phyloP scores from a whole-genome alignment of 768 basidiomycete species.

The Pholiota conissans region DNA sequence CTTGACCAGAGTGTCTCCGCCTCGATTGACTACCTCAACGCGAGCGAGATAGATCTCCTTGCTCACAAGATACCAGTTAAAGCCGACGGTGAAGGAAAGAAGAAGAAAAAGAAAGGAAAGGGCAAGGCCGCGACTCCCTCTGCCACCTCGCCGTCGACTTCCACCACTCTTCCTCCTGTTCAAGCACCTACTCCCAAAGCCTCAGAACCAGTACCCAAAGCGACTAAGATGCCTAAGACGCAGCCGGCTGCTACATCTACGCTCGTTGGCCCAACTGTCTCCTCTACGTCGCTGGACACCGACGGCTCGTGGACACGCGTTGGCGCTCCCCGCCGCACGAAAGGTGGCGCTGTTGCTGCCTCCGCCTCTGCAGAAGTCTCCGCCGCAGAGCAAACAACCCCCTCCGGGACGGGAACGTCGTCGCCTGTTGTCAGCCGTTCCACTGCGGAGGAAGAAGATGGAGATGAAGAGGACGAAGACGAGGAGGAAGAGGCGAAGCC shows the following conservation, averaged over 20 bases:
- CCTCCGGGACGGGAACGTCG: constrained; percentile 39
- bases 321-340: constrained; percentile 40
- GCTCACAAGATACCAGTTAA: constrained; percentile 1
- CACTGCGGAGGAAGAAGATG: constrained; percentile 8
- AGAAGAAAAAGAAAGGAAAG: constrained; percentile 32
- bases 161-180: constrained; percentile 17
- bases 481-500: constrained; percentile 3
- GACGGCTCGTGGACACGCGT: constrained; percentile 76
- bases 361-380: constrained; percentile 28
- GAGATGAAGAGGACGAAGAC: constrained; percentile 21
- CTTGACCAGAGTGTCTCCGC: constrained; percentile 2
- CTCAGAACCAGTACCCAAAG: constrained; percentile 4
- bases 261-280: constrained; percentile 22
- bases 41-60: constrained; percentile 6
- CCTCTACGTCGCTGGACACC: constrained; percentile 44
- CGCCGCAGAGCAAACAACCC: constrained; percentile 47
- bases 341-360: constrained; percentile 16
- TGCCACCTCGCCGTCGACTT: constrained; percentile 2
- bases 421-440: constrained; percentile 35
- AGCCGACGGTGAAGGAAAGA: constrained; percentile 14
- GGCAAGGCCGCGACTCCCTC: constrained; percentile 30
- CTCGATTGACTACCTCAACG: constrained; percentile 5
- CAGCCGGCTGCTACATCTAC: constrained; percentile 18
- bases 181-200: constrained; percentile 14
- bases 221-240: constrained; percentile 1